Base-by-base conservation (phyloP, 2,329 filamentous ascomycete genomes). In the Sporothrix pseudoabietina region DNA sequence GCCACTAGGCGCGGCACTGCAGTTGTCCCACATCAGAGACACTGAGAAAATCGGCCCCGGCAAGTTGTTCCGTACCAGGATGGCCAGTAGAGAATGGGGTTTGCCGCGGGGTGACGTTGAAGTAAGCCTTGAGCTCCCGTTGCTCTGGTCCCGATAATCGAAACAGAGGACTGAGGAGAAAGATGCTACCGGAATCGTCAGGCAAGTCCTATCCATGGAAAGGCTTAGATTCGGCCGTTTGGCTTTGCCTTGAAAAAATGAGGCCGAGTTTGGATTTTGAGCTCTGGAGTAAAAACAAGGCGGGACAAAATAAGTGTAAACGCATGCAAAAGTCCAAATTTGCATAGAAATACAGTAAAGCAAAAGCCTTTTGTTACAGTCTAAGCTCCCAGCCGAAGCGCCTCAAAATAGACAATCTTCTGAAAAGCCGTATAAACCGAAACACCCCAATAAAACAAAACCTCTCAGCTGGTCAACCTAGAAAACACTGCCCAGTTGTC, bases 381-480 rank as follows among this genome's bases (percentile, higher is more conserved):
- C 39, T 47, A 19, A 47, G 30, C n/a, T 26, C 22, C 0, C 61
- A 30, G 61, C n/a, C 35, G 12, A 47, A 66, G 39, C 14, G 19
- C 39, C 22, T 66, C n/a, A 30, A 47, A 41, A 39, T 39, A 41
- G 32, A 22, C 35, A 47, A 39, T 7, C 55, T 26, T 19, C n/a
- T 16, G 12, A 26, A 30, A 66, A 22, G 41, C 5, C 41, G 41
- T 44, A 44, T 44, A 9, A 54, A 22, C 49, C n/a, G 7, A 55
- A 55, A 26, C 52, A 55, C 19, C 7, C 19, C 52, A n/a, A 19
- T 6, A 55, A 26, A 26, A 55, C 8, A 12, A 55, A 10, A 12
- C 4, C 52, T 55, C 52, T 55, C 52, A 55, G 52, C 52, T 55
- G 52, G 52, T n/a, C 52, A 55, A 26, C 55, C 55, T 35, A 59